These are phyloP conservation scores for Ganoderma meredithae DNA, from an alignment of 1,284 basidiomycete species.

Conservation along the genomic window DNA sequence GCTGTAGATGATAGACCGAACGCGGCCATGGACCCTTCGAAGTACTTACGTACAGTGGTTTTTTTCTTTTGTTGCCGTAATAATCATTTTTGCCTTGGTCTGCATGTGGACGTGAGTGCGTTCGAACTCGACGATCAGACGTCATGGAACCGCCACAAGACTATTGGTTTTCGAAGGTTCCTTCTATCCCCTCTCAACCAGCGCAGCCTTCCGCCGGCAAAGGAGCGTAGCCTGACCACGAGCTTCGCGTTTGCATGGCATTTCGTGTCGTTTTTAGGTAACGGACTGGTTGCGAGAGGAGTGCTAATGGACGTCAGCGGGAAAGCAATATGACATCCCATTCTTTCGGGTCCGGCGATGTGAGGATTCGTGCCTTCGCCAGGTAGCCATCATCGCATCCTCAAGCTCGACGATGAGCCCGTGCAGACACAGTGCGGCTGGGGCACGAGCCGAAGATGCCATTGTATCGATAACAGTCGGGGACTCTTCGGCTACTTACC, in stretches of 20 bases:
- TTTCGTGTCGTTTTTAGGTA: not conserved
- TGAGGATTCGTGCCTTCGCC: not conserved
- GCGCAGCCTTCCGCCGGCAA: not conserved
- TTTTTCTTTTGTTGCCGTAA: not conserved
- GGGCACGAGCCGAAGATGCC: too few relatives aligned
- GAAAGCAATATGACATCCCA: not conserved
- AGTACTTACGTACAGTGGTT: not conserved
- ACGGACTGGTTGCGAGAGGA: conserved; percentile 4
- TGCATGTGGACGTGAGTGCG: not conserved
- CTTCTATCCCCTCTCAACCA: not conserved
- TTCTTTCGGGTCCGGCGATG: not conserved
- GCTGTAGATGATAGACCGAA: not conserved
- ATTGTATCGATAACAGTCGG: not conserved
- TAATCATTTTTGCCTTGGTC: not conserved
- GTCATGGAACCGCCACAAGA: conserved; percentile 4
- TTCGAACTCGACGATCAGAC: conserved; percentile 1
- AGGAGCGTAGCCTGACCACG: not conserved
- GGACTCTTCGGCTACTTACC: not conserved
- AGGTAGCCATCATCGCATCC: not conserved
- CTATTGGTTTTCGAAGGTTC: not conserved
- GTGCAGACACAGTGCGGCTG: not conserved
- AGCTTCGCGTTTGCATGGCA: not conserved
- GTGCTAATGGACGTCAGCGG: conserved; percentile 2
- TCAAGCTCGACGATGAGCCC: not conserved
- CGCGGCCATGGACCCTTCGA: not conserved